phyloP scores from a whole-genome alignment of 2,329 filamentous ascomycete genomes.

The Paraconiothyrium sp. region DNA sequence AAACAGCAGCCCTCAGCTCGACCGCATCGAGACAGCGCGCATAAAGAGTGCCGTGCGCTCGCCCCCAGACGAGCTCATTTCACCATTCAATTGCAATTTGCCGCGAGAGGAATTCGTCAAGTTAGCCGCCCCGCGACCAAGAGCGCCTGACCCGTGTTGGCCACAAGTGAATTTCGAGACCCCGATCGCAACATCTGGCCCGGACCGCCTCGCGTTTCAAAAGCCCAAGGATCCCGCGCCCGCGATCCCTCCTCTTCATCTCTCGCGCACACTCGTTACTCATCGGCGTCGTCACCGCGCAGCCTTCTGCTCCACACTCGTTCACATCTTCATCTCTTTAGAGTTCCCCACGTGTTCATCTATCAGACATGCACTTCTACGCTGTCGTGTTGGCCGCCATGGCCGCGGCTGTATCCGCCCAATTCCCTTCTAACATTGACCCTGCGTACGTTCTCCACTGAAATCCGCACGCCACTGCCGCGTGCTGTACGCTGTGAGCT shows the following conservation, averaged over 20 bases:
- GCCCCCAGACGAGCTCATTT: conserved; percentile 14
- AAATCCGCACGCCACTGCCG: conserved; percentile 17
- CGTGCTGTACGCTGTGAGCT: conserved; percentile 19
- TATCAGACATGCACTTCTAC: conserved; percentile 42
- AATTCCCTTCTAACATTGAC: conserved; percentile 18
- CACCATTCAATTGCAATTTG: conserved; percentile 5
- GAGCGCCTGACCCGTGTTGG: not conserved
- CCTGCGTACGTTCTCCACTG: conserved; percentile 34
- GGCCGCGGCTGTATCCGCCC: conserved; percentile 39
- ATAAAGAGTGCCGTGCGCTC: conserved; percentile 8
- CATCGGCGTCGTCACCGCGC: conserved; percentile 23
- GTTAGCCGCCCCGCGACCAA: conserved; percentile 13
- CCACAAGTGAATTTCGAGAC: not conserved
- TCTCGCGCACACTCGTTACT: conserved; percentile 25
- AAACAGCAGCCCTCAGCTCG: conserved; percentile 3
- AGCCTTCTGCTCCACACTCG: conserved; percentile 38
- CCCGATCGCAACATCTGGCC: conserved; percentile 15
- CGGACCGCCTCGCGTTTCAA: conserved; percentile 19
- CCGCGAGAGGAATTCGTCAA: conserved; percentile 1
- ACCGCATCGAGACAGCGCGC: not conserved
- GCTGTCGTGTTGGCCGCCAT: conserved; percentile 41
- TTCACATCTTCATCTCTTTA: conserved; percentile 22
- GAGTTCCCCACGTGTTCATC: conserved; percentile 15
- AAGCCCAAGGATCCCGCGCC: conserved; percentile 17
- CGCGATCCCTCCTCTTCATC: conserved; percentile 11